Evolutionary conservation across 164 flowering plant species (phyloP), one percentile per base, ranked within the genome.

Genomic region (Berberis thunbergii): DNA sequence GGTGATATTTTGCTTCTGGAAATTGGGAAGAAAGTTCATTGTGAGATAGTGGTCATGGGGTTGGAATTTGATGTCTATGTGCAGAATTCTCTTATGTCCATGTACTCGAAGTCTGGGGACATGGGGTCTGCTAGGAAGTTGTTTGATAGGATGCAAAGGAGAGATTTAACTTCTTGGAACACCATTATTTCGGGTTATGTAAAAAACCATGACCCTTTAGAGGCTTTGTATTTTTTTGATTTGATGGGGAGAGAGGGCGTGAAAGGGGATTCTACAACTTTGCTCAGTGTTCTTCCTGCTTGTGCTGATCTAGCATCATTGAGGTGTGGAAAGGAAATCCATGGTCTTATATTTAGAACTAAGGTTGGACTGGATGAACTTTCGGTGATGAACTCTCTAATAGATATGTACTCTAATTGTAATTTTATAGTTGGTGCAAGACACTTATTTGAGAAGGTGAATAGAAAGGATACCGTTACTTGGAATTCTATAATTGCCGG

Each of bases 121-220:
- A 59, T 81, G 75, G 71, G 0, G 6, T 41, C 6, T 46, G 83
- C 76, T 1, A 62, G 73, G 48, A 58, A 10, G 43, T 57, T 78
- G 76, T 83, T 83, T 72, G 83, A 78, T 71, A 62, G 64, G 76
- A 80, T 82, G 82, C 67, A 61, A 49, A 49, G n/a, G 26, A 61
- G 81, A 56, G 84, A 80, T 75, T 66, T 76, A 49, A 75, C 79
- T 60, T 77, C 82, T 50, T 81, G 83, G 87, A 79, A 83, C 57
- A 74, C 79, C 0, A 59, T 83, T 68, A 76, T 76, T 43, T 74
- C 73, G 3, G 83, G 83, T 59, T 79, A 69, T 69, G 73, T 54
- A 10, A 77, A 70, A 57, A 77, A 77, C 66, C 70, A 64, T 57
- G 67, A 74, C 7, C 67, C 80, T 0, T 7, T 40, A 44, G 74